Conservation (phyloP, 495 filamentous ascomycete genomes). For the Xylaria venustula region DNA sequence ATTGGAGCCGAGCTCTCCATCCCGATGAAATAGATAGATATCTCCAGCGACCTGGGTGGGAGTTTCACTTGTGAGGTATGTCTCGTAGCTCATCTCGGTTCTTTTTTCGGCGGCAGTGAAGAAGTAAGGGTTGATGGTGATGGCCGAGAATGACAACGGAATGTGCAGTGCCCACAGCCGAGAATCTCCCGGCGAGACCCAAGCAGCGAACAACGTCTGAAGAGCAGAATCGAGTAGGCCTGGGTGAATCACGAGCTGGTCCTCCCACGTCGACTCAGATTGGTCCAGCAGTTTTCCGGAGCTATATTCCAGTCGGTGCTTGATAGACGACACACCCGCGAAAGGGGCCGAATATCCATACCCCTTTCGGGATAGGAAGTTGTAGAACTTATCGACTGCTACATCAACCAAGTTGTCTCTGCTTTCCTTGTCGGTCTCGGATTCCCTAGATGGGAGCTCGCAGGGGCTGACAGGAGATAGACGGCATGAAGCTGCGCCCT, state of each 20-base stretch:
- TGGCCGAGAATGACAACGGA: slow-evolving; percentile 13
- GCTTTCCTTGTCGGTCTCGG: no score
- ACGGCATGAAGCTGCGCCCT: no score
- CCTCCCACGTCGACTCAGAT: not conserved
- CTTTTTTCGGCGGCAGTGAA: no score
- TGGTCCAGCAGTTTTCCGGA: not conserved
- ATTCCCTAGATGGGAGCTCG: no score
- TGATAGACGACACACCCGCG: not conserved
- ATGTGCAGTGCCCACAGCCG: slow-evolving; percentile 13
- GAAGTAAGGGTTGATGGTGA: slow-evolving; percentile 15
- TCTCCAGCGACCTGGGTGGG: no score
- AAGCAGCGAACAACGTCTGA: slow-evolving; percentile 20
- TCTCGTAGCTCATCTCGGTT: no score
- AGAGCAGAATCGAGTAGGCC: slow-evolving; percentile 22
- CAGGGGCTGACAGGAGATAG: no score
- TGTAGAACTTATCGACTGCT: not conserved
- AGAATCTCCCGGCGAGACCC: slow-evolving; percentile 15
- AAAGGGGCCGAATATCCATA: slow-evolving; percentile 1
- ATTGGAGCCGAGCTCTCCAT: no score
- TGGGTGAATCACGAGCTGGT: slow-evolving; percentile 20
- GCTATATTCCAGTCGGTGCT: not conserved
- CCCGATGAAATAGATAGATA: no score
- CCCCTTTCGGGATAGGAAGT: not conserved
- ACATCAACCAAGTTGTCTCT: not conserved
- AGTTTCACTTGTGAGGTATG: no score